These are phyloP conservation scores for Tetrapisispora phaffii DNA, from an alignment of 805 yeast species.

Conservation along the genomic window DNA sequence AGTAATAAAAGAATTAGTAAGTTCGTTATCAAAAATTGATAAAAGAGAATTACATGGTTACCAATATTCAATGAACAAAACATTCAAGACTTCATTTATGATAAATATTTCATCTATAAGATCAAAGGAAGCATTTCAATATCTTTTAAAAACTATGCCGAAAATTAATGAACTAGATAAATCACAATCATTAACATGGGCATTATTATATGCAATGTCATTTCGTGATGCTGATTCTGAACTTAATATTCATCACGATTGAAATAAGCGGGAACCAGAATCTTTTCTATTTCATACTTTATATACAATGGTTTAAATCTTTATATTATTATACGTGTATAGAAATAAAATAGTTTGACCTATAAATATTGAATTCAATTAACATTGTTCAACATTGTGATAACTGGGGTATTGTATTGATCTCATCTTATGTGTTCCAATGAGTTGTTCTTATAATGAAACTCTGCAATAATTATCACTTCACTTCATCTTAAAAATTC, in stretches of 20 bases:
- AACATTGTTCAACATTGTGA: too few relatives aligned
- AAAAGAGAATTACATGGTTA: neutral
- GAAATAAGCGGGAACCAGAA: too few relatives aligned
- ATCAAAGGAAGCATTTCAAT: neutral
- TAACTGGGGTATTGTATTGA: too few relatives aligned
- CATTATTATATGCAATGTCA: constrained; percentile 1
- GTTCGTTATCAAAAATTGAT: neutral
- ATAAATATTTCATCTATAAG: neutral
- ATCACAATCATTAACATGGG: neutral
- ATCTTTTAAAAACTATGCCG: neutral
- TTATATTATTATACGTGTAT: neutral
- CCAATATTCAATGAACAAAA: neutral
- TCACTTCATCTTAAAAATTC: too few relatives aligned
- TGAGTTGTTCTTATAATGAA: too few relatives aligned
- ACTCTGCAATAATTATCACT: too few relatives aligned
- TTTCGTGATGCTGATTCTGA: neutral
- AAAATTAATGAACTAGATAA: neutral
- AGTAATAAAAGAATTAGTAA: neutral
- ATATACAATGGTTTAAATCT: neutral
- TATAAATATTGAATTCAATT: too few relatives aligned
- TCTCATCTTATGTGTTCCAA: too few relatives aligned
- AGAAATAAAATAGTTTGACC: neutral
- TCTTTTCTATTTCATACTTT: neutral
- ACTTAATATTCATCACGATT: neutral
- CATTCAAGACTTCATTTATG: neutral